phyloP scores from a whole-genome alignment of 2,329 filamentous ascomycete species.

The Aspergillus piperis region DNA sequence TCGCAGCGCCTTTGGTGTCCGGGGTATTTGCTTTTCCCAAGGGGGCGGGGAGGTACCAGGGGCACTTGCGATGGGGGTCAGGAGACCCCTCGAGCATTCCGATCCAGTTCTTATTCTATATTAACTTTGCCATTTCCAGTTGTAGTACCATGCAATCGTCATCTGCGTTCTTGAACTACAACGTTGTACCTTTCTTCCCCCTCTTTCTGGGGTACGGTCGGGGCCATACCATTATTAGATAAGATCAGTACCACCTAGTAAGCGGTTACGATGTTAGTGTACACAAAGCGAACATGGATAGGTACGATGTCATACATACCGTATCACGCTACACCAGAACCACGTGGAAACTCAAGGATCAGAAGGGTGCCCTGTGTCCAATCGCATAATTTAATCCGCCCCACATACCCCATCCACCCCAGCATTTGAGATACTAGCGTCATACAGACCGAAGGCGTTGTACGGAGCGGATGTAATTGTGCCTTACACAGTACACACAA shows the following conservation, averaged over 20 bases:
- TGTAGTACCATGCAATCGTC: conserved; percentile 3
- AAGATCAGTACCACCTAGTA: neutral
- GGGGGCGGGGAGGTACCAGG: neutral
- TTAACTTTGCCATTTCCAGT: conserved; percentile 7
- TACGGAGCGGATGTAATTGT: neutral
- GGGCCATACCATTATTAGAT: neutral
- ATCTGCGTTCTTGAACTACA: neutral
- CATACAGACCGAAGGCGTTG: conserved; percentile 1
- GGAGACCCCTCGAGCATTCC: neutral
- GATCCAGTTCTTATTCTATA: conserved; percentile 9
- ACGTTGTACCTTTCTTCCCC: neutral
- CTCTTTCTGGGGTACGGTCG: conserved; percentile 3
- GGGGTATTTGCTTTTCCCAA: neutral
- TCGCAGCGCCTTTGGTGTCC: neutral
- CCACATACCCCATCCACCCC: conserved; percentile 18
- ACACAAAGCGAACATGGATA: conserved; percentile 2
- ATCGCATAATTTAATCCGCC: conserved; percentile 16
- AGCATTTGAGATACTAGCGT: conserved; percentile 19
- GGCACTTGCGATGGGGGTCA: neutral
- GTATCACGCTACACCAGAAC: conserved; percentile 18
- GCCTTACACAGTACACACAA: neutral
- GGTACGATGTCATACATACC: conserved; percentile 10
- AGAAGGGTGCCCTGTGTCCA: conserved; percentile 15
- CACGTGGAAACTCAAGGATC: conserved; percentile 25
- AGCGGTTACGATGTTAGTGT: neutral